Evolutionary conservation across 2,329 filamentous ascomycete genomes (phyloP), one percentile per base, ranked within the genome.

Genomic region (Curvularia sp.): DNA sequence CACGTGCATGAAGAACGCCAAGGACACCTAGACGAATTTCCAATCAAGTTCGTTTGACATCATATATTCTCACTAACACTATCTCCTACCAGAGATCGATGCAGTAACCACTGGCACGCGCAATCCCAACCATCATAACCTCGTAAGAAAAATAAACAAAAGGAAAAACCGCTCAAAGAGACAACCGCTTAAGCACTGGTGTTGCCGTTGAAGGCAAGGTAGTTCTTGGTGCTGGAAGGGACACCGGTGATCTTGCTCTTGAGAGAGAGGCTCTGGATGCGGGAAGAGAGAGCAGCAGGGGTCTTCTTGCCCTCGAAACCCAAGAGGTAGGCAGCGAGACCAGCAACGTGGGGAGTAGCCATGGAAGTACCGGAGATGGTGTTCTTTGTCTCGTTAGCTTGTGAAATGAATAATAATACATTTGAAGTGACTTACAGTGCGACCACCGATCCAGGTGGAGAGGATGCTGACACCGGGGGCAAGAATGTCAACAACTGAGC

Each of bases 251-350:
- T 76, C 57, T 74, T 74, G 55, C 76, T 76, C 60, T 76, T 78
- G 57, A 77, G 77, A 36, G 79, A 76, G 21, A 82, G 76, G 43
- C 70, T 68, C 61, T 75, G 71, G 62, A 87, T 80, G 65, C 81
- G 80, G 49, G 72, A 27, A 67, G 80, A 81, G 21, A 87, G 80
- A 10, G 77, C 81, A 51, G 78, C 72, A 0, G 84, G 81, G n/a
- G 76, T 78, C 48, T 59, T 73, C 57, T 79, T 72, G 41, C 77
- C 77, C 63, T 84, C 79, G 36, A 84, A 75, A 18, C 71, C 73
- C 79, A 91, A 86, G 48, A 91, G 79, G 77, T 91, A 91, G 48
- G 88, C 88, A 38, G 84, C 87, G n/a, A 91, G 82, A 63, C 89
- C 89, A 50, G 86, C 84, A 59, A 91, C 82, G 73, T 91, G 89